phyloP scores from a whole-genome alignment of 2,329 filamentous ascomycete genomes.

The Harringtonia lauricola region DNA sequence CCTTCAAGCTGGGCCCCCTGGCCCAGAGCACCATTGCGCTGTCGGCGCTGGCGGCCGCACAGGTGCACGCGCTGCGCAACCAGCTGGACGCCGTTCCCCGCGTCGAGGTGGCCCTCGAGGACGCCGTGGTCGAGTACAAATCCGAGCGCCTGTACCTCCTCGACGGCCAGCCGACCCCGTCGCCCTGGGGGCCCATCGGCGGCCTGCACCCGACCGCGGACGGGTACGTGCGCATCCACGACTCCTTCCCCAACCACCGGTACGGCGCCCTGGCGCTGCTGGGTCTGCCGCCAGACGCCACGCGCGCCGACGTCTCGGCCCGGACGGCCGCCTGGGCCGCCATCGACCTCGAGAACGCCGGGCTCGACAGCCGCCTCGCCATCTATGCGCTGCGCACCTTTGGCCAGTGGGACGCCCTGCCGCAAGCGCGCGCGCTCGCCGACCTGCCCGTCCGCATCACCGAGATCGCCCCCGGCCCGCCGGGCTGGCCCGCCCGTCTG shows the following conservation, averaged over 20 bases:
- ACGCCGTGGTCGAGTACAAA: conserved; percentile 40
- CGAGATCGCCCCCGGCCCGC: too few relatives aligned
- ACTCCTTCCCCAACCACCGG: conserved; percentile 39
- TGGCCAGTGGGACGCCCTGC: conserved; percentile 36
- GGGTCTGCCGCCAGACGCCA: conserved; percentile 21
- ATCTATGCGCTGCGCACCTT: conserved; percentile 38
- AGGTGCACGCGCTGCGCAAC: conserved; percentile 10
- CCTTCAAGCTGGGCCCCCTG: too few relatives aligned
- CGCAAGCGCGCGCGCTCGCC: too few relatives aligned
- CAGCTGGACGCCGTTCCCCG: conserved; percentile 16
- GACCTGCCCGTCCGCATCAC: too few relatives aligned
- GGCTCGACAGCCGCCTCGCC: conserved; percentile 26
- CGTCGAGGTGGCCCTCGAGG: conserved; percentile 30
- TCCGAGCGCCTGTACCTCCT: conserved; percentile 39
- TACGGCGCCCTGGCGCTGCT: conserved; percentile 31
- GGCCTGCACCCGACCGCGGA: conserved; percentile 39
- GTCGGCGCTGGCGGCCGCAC: conserved; percentile 36
- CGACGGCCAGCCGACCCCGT: conserved; percentile 20
- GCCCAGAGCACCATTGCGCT: conserved; percentile 40
- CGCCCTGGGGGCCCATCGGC: conserved; percentile 31
- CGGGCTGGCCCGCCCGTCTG: too few relatives aligned
- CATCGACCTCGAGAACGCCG: conserved; percentile 35
- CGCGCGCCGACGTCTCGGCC: conserved; percentile 25
- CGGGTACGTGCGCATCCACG: conserved; percentile 43
- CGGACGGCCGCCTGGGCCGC: conserved; percentile 28